phyloP scores from a whole-genome alignment of 2,329 filamentous ascomycete species.

The Aspergillus brunneoviolaceus region DNA sequence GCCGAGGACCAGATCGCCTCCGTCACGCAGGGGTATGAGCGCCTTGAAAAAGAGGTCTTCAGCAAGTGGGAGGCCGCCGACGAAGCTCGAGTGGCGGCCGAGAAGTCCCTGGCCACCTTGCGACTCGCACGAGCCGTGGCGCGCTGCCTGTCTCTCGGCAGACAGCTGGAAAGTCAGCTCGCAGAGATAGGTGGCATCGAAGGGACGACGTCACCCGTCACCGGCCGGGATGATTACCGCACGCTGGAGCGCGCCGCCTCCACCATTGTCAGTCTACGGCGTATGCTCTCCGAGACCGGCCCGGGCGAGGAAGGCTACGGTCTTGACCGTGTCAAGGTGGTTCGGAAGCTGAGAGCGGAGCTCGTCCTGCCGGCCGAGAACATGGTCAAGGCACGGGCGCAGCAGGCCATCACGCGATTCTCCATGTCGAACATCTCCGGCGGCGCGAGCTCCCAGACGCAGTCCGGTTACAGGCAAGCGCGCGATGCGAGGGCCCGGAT shows the following conservation, averaged over 20 bases:
- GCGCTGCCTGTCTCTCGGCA: constrained; percentile 75
- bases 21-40: constrained; percentile 79
- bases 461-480: constrained; percentile 56
- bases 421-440: constrained; percentile 62
- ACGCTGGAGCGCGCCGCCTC: constrained; percentile 80
- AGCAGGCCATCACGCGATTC: constrained; percentile 81
- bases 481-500: constrained; percentile 75
- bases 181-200: constrained; percentile 37
- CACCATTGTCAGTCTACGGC: constrained; percentile 72
- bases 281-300: constrained; percentile 66
- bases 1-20: constrained; percentile 77
- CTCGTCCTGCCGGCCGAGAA: constrained; percentile 72
- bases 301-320: constrained; percentile 74
- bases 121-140: constrained; percentile 73
- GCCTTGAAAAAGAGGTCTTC: constrained; percentile 82
- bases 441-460: constrained; percentile 30
- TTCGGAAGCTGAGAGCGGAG: constrained; percentile 68
- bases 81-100: constrained; percentile 73
- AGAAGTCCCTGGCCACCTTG: constrained; percentile 77
- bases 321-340: constrained; percentile 69
- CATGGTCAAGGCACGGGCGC: constrained; percentile 68
- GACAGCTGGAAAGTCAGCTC: constrained; percentile 79
- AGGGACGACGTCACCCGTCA: constrained; percentile 21
- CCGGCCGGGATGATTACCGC: constrained; percentile 67
- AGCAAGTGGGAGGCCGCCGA: constrained; percentile 83